phyloP scores from a whole-genome alignment of 345 rosid genomes.

The Brassica incana region DNA sequence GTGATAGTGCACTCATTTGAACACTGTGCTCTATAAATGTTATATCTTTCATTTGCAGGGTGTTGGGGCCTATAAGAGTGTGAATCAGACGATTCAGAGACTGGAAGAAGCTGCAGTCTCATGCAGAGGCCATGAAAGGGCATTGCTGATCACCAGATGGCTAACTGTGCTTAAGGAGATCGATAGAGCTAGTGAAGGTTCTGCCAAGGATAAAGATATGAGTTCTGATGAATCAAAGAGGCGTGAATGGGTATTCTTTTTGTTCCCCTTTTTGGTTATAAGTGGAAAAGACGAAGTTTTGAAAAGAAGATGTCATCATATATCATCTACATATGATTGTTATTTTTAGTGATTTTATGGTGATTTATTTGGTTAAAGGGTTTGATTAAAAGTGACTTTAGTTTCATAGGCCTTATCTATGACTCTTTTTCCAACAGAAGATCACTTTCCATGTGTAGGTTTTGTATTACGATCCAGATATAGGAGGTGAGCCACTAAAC shows the following conservation, averaged over 20 bases:
- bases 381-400: too few species aligned
- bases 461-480: conserved; percentile 77
- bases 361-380: too few species aligned
- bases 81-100: conserved; percentile 68
- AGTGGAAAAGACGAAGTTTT: too few species aligned
- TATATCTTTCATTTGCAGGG: conserved; percentile 46
- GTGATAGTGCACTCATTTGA: neutral
- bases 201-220: conserved; percentile 50
- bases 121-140: conserved; percentile 74
- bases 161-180: conserved; percentile 70
- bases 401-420: too few species aligned
- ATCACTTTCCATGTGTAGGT: conserved; percentile 51
- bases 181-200: conserved; percentile 45
- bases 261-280: too few species aligned
- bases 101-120: conserved; percentile 86
- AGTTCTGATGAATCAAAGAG: conserved; percentile 61
- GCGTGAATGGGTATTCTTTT: conserved; percentile 49
- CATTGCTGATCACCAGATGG: conserved; percentile 78
- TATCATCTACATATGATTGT: too few species aligned
- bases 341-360: too few species aligned
- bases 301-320: too few species aligned
- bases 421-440: too few species aligned
- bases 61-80: conserved; percentile 60
- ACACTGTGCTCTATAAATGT: neutral
- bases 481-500: conserved; percentile 77